Percentiles rank a stretch among this genome's conserved stretches.
Evolutionary conservation across 495 filamentous ascomycete species (phyloP).

Genomic region (Penicillium daleae): DNA sequence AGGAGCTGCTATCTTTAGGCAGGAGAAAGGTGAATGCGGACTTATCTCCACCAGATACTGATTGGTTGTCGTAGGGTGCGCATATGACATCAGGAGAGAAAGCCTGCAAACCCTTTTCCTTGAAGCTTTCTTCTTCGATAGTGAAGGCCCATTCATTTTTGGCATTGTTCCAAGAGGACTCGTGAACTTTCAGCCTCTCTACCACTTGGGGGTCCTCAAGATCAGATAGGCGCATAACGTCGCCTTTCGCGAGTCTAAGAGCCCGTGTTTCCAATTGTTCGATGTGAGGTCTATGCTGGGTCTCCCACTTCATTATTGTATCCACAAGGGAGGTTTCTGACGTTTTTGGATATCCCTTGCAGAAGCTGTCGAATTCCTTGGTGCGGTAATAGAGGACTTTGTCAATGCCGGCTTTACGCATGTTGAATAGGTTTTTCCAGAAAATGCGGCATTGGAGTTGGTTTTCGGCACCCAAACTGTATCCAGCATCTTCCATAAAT

Average conservation of each 20-base stretch:
- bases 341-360: slow-evolving; percentile 16
- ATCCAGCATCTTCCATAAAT: slow-evolving; percentile 26
- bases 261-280: slow-evolving; percentile 24
- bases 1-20: slow-evolving; percentile 4
- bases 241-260: slow-evolving; percentile 5
- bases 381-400: slow-evolving; percentile 26
- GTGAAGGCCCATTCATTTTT: slow-evolving; percentile 14
- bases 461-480: slow-evolving; percentile 22
- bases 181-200: slow-evolving; percentile 15
- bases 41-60: slow-evolving; percentile 14
- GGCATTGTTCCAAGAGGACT: slow-evolving; percentile 20
- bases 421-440: slow-evolving; percentile 28
- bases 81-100: slow-evolving; percentile 10
- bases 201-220: slow-evolving; percentile 11
- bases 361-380: slow-evolving; percentile 29
- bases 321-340: slow-evolving; percentile 22
- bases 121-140: slow-evolving; percentile 15
- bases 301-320: slow-evolving; percentile 19
- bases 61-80: slow-evolving; percentile 3
- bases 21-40: slow-evolving; percentile 18
- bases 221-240: background rate
- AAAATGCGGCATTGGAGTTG: slow-evolving; percentile 24
- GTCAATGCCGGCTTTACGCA: slow-evolving; percentile 23
- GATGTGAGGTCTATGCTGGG: slow-evolving; percentile 20
- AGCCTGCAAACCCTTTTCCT: background rate